A percentile compares a stretch with the other conserved stretches of the same genome.
phyloP scores from a whole-genome alignment of 1,139 yeast genomes.

The Nematodospora anomalae region DNA sequence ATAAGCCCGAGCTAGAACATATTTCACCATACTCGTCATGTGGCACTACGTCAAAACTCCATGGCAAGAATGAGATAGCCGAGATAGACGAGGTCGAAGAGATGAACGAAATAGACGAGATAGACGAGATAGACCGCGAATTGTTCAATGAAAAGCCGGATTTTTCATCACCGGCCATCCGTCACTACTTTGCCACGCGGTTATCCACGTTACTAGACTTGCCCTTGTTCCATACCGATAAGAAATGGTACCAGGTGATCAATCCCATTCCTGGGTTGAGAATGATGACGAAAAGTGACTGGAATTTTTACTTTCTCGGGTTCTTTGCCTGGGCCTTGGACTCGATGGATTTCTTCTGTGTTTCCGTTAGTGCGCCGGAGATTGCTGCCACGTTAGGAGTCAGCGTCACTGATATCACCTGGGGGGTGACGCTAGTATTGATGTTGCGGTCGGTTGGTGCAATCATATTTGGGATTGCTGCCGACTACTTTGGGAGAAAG shows the following conservation, averaged over 20 bases:
- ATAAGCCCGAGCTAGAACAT: conserved; percentile 10
- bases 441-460: conserved; percentile 85
- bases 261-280: conserved; percentile 37
- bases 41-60: neutral
- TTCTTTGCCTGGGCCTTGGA: conserved; percentile 79
- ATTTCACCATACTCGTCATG: conserved; percentile 6
- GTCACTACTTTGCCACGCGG: conserved; percentile 28
- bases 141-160: conserved; percentile 28
- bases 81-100: too few relatives aligned
- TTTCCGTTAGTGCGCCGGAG: conserved; percentile 56
- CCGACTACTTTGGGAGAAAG: conserved; percentile 72
- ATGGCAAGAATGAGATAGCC: neutral
- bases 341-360: conserved; percentile 75
- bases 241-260: conserved; percentile 20
- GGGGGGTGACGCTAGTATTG: conserved; percentile 80
- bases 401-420: conserved; percentile 56
- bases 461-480: conserved; percentile 60
- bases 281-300: conserved; percentile 29
- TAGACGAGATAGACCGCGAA: conserved; percentile 8
- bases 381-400: conserved; percentile 56
- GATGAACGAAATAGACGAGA: neutral
- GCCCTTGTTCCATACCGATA: conserved; percentile 16
- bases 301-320: conserved; percentile 66
- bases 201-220: conserved; percentile 24
- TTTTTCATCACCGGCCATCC: conserved; percentile 23